Base-by-base conservation (phyloP, 148 eudicot genomes). In the Heliosperma pusillum region DNA sequence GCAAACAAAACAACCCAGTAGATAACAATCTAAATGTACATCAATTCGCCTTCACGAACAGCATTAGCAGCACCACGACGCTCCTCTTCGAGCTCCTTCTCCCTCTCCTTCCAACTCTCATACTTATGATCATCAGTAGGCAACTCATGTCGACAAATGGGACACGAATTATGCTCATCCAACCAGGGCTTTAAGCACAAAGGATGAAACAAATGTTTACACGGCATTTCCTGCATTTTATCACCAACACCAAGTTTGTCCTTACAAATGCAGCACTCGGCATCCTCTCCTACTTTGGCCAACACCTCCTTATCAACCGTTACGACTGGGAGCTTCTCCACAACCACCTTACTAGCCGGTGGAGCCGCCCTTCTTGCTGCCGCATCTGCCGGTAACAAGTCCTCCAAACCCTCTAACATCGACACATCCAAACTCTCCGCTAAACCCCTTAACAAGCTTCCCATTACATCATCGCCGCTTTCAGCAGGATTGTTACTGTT, bases 21-120 rank as follows among this genome's bases (percentile, higher is more conserved):
- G 16, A 26, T 24, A 61, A 24, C 60, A 15, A 70, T 57, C 69
- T 71, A 95, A 73, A 95, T 91, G 71, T 92, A 95, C 99, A 95
- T 95, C 75, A 90, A 90, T 77, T 95, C 97, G 40, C 99, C 99
- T 26, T 85, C 99, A 69, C 90, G 96, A 70, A 95, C 81, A 62
- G 99, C 99, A 76, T 92, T 92, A n/a, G 96, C 97, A 77, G 99
- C 99, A 29, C 99, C 99, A 76, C 88, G 86, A 69, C 97, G 84
- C 74, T 95, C 99, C 74, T 95, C 99, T 76, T 90, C 99, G 1
- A 91, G 91, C 81, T 95, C 97, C 73, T 89, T 92, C 85, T 95
- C 99, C 71, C 94, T 80, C 78, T 95, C 97, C 85, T 92, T 95
- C 88, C 97, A 78, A 21, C 97, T 88, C 84, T 95, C 99, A 70